These are phyloP conservation scores for Phialophora chinensis DNA, from an alignment of 2,329 filamentous ascomycete genomes.

Conservation along the genomic window DNA sequence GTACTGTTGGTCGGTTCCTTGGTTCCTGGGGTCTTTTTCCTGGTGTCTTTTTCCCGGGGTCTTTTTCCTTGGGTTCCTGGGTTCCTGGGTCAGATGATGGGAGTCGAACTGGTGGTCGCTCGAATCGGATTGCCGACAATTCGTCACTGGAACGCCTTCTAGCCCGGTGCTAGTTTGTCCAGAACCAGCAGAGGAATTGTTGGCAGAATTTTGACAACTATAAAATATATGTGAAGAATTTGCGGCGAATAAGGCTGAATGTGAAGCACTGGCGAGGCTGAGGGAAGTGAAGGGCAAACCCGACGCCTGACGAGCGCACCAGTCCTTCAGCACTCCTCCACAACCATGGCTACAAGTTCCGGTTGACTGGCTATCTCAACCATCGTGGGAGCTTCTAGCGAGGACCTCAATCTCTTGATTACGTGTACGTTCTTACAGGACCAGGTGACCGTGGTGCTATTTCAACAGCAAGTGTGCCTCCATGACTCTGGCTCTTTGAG, in stretches of 20 bases:
- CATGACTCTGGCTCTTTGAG: no score
- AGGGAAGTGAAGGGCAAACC: not conserved
- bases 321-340: no score
- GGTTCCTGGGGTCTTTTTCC: not conserved
- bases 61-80: not conserved
- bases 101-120: not conserved
- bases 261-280: not conserved
- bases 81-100: not conserved
- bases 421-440: no score
- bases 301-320: not conserved
- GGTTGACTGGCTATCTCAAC: no score
- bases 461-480: no score
- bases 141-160: conserved; percentile 1
- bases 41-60: no score
- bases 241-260: not conserved
- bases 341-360: no score
- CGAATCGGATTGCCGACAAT: not conserved
- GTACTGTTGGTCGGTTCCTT: not conserved
- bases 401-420: no score
- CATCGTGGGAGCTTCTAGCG: no score
- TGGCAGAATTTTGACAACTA: not conserved
- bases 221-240: not conserved
- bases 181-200: conserved; percentile 5
- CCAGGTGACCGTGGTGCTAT: no score
- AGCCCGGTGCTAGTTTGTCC: conserved; percentile 1